Evolutionary conservation across 208 protist species (phyloP).

Genomic region (Eutreptiella sp.): DNA sequence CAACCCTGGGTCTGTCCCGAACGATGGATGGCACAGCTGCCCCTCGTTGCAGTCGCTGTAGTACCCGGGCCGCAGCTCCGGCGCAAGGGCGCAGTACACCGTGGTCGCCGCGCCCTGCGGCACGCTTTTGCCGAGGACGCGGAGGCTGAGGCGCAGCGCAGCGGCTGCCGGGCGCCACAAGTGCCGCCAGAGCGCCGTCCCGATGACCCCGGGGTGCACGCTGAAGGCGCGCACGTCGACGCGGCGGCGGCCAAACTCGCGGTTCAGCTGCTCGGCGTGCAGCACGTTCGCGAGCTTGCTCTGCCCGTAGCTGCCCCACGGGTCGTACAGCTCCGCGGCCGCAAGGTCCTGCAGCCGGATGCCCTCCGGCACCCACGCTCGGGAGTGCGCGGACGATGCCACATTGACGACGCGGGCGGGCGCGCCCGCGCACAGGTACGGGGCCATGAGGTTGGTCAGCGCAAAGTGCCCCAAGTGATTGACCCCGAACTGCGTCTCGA

Average conservation of each 20-base stretch:
- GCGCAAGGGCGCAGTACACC: neutral
- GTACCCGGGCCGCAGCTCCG: neutral
- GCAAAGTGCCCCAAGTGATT: slow-evolving; percentile 37
- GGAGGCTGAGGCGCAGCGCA: too few species aligned
- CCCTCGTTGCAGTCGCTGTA: neutral
- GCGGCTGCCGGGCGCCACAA: too few species aligned
- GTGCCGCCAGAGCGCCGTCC: slow-evolving; percentile 14
- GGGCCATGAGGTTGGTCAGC: neutral
- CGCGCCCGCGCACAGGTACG: neutral
- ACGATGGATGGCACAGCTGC: too few species aligned
- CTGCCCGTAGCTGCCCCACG: neutral
- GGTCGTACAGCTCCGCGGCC: slow-evolving; percentile 3
- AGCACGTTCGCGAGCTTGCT: slow-evolving; percentile 31
- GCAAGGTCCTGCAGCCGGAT: neutral
- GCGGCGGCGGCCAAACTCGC: neutral
- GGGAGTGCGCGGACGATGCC: neutral
- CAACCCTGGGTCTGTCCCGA: too few species aligned
- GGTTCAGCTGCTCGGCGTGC: slow-evolving; percentile 24
- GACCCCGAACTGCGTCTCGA: slow-evolving; percentile 21
- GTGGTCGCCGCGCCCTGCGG: slow-evolving; percentile 11
- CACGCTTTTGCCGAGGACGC: neutral
- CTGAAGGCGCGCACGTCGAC: slow-evolving; percentile 9
- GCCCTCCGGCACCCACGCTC: neutral
- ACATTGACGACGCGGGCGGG: slow-evolving; percentile 26
- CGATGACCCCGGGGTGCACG: slow-evolving; percentile 17